Percentiles rank a stretch among this genome's conserved stretches.
These are phyloP conservation scores for Kluyveromyces lactis DNA, from an alignment of 805 yeast genomes.

Conservation along the genomic window DNA sequence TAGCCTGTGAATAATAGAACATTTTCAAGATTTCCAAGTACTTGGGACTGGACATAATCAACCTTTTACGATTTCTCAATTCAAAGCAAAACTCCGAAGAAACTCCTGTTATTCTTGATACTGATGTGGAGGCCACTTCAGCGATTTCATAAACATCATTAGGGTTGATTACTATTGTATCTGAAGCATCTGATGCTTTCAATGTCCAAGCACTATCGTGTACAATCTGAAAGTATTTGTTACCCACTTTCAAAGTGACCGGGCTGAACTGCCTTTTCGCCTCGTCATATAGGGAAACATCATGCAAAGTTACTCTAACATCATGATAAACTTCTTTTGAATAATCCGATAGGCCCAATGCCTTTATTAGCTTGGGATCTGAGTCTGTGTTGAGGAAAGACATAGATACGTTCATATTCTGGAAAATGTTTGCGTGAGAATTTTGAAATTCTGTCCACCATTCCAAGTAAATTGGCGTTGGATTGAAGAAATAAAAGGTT, in stretches of 20 bases:
- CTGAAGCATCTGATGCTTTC: slow-evolving; percentile 28
- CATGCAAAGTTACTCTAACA: slow-evolving; percentile 43
- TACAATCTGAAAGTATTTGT: slow-evolving; percentile 53
- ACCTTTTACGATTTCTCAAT: slow-evolving; percentile 26
- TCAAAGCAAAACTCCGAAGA: slow-evolving; percentile 43
- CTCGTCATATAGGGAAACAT: slow-evolving; percentile 44
- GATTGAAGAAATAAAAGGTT: slow-evolving; percentile 41
- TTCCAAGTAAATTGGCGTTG: slow-evolving; percentile 23
- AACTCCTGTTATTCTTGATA: slow-evolving; percentile 38
- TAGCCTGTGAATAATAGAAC: slow-evolving; percentile 56
- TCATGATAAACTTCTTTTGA: slow-evolving; percentile 38
- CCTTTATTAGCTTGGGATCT: slow-evolving; percentile 35
- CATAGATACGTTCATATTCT: slow-evolving; percentile 24
- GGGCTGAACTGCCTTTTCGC: slow-evolving; percentile 45
- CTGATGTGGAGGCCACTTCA: slow-evolving; percentile 33
- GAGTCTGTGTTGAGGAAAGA: slow-evolving; percentile 40
- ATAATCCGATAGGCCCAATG: slow-evolving; percentile 37
- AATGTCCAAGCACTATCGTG: slow-evolving; percentile 37
- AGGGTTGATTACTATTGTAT: slow-evolving; percentile 29
- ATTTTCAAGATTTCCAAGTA: slow-evolving; percentile 61
- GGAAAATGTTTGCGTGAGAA: slow-evolving; percentile 18
- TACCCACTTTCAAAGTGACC: slow-evolving; percentile 60
- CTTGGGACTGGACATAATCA: slow-evolving; percentile 42
- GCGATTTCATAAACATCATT: slow-evolving; percentile 38
- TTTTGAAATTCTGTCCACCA: slow-evolving; percentile 20